Base-by-base conservation (phyloP, 2,329 filamentous ascomycete genomes). In the Trichoderma polysporum region DNA sequence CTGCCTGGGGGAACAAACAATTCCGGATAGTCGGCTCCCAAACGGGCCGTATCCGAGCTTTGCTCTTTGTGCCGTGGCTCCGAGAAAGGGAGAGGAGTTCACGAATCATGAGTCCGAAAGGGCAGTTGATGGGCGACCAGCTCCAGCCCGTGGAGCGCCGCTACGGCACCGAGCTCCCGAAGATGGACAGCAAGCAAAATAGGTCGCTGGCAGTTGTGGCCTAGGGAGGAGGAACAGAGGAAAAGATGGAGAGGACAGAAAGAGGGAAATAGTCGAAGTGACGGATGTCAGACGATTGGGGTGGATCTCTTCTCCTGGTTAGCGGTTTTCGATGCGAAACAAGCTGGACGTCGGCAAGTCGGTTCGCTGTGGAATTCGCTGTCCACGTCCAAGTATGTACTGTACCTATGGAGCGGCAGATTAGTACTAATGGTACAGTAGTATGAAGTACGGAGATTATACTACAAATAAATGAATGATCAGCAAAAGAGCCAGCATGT, bases 101-200 rank as follows among this genome's bases (percentile, higher is more conserved):
- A 41, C 50, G 49, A 54, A 63, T 35, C 62, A 58, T 33, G 53
- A 22, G 33, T 39, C 52, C 12, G 41, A 37, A 57, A 22, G 29
- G 62, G 29, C 62, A 37, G 35, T 65, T 56, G 62, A 37, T 57
- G 52, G 31, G n/a, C 49, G 17, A 19, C 29, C 41, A 33, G 59
- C 19, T 25, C 50, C 35, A 35, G 35, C 39, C 19, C 17, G 8
- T 29, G 41, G 27, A 50, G 19, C 12, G 50, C 33, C 35, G 31
- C 50, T 35, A 58, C 62, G 62, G 62, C 62, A 66, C 54, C n/a
- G 62, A 49, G 22, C 25, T 22, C 62, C 62, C 62, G 62, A 58
- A 31, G 29, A 57, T 35, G 17, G 27, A 29, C 17, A 52, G n/a
- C 47, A 37, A 25, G n/a, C 33, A 31, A 31, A 59, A 35, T 4